Evolutionary conservation across 164 flowering plant genomes (phyloP).

Genomic region (Paratinospora sagittata): DNA sequence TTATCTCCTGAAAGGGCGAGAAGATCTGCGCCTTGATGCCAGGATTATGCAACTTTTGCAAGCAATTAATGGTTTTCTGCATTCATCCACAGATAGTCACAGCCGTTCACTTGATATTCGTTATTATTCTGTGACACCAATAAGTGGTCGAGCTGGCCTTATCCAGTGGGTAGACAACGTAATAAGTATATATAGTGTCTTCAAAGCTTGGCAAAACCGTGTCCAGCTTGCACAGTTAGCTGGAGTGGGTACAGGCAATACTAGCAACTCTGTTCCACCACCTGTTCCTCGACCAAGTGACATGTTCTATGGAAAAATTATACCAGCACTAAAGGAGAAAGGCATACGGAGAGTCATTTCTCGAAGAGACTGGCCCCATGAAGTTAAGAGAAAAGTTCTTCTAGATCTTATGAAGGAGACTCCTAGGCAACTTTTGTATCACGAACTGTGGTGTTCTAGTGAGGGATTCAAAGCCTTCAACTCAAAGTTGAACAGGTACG

Average conservation of each 20-base stretch:
- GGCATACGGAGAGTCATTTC: slow-evolving; percentile 95
- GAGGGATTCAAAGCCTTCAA: slow-evolving; percentile 94
- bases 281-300: slow-evolving; percentile 93
- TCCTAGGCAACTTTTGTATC: slow-evolving; percentile 87
- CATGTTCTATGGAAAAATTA: slow-evolving; percentile 98
- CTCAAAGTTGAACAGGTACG: slow-evolving; percentile 78
- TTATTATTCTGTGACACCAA: slow-evolving; percentile 94
- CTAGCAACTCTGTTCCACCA: slow-evolving; percentile 48
- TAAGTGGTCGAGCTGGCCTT: slow-evolving; percentile 96
- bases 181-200: slow-evolving; percentile 83
- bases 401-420: slow-evolving; percentile 90
- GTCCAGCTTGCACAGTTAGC: slow-evolving; percentile 57
- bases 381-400: slow-evolving; percentile 90
- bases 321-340: slow-evolving; percentile 97
- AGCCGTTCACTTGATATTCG: slow-evolving; percentile 57
- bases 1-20: slow-evolving; percentile 92
- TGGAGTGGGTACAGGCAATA: slow-evolving; percentile 40
- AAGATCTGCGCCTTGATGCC: slow-evolving; percentile 97
- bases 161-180: slow-evolving; percentile 98
- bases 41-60: slow-evolving; percentile 97
- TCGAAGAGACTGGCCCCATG: slow-evolving; percentile 98
- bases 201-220: slow-evolving; percentile 90
- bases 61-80: slow-evolving; percentile 72
- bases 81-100: slow-evolving; percentile 48
- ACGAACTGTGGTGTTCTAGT: slow-evolving; percentile 98